Evolutionary conservation across 176 grass and related monocot genomes (phyloP).

Genomic region (Puccinellia tenuiflora): DNA sequence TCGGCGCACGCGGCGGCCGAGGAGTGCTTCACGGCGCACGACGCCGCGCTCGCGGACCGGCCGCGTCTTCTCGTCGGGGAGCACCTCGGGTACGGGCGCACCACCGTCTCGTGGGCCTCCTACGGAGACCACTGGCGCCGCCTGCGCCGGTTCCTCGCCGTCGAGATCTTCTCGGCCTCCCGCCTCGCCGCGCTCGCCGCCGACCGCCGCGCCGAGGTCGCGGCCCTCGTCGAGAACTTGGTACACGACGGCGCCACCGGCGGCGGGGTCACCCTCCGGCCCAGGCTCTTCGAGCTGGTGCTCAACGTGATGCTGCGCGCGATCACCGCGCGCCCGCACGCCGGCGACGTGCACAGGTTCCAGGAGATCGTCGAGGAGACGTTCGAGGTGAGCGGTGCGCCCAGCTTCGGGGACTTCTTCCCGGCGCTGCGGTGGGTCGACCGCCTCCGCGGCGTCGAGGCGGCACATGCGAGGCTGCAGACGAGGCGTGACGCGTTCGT

Average conservation of each 20-base stretch:
- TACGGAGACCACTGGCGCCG: slow-evolving; percentile 53
- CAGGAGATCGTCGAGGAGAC: slow-evolving; percentile 42
- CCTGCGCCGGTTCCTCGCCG: slow-evolving; percentile 44
- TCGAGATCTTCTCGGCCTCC: slow-evolving; percentile 38
- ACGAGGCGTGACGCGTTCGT: slow-evolving; percentile 39
- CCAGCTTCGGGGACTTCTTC: slow-evolving; percentile 45
- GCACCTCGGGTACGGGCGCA: slow-evolving; percentile 32
- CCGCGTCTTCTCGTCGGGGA: slow-evolving; percentile 38
- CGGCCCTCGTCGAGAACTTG: slow-evolving; percentile 20
- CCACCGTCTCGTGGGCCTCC: slow-evolving; percentile 24
- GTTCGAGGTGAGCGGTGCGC: slow-evolving; percentile 15
- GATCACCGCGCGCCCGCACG: background rate
- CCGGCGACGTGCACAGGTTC: slow-evolving; percentile 23
- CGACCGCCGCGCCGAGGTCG: slow-evolving; percentile 44
- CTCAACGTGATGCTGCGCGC: slow-evolving; percentile 42
- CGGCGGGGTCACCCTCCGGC: background rate
- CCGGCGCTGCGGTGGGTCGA: slow-evolving; percentile 42
- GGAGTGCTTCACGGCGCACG: slow-evolving; percentile 58
- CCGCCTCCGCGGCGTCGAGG: slow-evolving; percentile 20
- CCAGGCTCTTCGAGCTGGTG: slow-evolving; percentile 41
- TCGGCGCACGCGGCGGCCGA: slow-evolving; percentile 40
- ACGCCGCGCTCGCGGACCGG: slow-evolving; percentile 44
- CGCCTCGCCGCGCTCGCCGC: slow-evolving; percentile 33
- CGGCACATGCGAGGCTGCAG: background rate
- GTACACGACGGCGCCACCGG: background rate